These are phyloP conservation scores for Lecanoromycetidae sp. DNA, from an alignment of 2,329 filamentous ascomycete genomes.

Conservation along the genomic window DNA sequence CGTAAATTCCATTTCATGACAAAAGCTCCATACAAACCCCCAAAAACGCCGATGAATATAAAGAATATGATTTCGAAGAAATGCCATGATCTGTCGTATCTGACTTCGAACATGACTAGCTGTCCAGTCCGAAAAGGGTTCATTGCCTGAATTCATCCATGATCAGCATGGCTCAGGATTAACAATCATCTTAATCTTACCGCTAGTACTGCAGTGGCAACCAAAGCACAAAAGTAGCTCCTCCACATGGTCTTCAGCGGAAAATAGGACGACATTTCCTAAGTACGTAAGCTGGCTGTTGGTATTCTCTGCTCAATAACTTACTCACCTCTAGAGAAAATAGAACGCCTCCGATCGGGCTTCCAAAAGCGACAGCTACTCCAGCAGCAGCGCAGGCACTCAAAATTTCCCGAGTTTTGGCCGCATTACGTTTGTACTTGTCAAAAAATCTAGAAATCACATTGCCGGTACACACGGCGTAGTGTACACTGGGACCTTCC, in stretches of 20 bases:
- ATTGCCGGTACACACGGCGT: constrained; percentile 93
- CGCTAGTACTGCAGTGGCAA: constrained; percentile 82
- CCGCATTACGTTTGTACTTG: constrained; percentile 83
- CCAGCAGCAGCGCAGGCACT: constrained; percentile 91
- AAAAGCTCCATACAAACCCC: constrained; percentile 87
- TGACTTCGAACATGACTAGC: constrained; percentile 97
- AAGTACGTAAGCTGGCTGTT: background rate
- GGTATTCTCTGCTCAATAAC: background rate
- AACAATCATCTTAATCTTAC: constrained; percentile 27
- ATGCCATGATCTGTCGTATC: constrained; percentile 93
- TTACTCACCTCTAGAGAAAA: constrained; percentile 67
- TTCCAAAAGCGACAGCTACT: constrained; percentile 92
- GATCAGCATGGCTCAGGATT: background rate
- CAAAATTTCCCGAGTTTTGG: constrained; percentile 88
- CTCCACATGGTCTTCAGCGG: constrained; percentile 96
- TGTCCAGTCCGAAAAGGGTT: constrained; percentile 96
- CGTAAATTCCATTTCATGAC: constrained; percentile 97
- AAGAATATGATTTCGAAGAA: constrained; percentile 95
- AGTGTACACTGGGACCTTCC: constrained; percentile 97
- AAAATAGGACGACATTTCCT: constrained; percentile 92
- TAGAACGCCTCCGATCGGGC: constrained; percentile 88
- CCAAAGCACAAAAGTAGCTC: constrained; percentile 93
- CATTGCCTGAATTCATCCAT: constrained; percentile 51
- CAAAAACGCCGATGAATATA: constrained; percentile 79
- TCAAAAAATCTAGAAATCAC: constrained; percentile 87